Conservation (phyloP, 202 grass and related monocot genomes). For the Digitaria exilis region DNA sequence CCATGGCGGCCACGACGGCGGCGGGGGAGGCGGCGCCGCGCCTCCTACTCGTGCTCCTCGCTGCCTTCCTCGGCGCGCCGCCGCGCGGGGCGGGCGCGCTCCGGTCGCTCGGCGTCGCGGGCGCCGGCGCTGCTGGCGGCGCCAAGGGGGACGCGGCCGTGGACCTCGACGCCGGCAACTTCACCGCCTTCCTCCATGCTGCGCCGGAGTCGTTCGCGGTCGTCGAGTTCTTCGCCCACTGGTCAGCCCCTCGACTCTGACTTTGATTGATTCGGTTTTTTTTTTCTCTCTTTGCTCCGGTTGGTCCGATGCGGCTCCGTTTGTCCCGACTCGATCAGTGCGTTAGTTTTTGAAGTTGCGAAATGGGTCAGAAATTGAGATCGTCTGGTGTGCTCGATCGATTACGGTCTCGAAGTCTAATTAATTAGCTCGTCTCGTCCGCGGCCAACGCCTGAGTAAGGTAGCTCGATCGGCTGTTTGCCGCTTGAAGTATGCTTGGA, state of each 20-base stretch:
- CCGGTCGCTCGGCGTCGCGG: conserved; percentile 59
- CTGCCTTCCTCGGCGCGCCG: conserved; percentile 10
- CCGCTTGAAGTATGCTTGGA: background rate
- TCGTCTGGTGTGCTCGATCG: background rate
- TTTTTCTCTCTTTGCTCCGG: background rate
- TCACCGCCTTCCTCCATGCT: conserved; percentile 62
- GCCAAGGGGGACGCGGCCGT: conserved; percentile 82
- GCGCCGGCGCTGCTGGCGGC: background rate
- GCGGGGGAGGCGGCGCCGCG: background rate
- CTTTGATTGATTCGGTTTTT: background rate
- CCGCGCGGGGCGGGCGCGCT: conserved; percentile 41
- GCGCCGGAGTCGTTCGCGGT: conserved; percentile 70
- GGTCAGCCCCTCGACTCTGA: conserved; percentile 23
- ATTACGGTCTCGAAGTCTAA: background rate
- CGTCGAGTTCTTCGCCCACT: conserved; percentile 99
- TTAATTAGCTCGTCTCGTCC: background rate
- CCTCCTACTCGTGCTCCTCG: conserved; percentile 10
- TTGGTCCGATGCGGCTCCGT: background rate
- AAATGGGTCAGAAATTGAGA: background rate
- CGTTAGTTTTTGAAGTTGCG: background rate
- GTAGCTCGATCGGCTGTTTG: background rate
- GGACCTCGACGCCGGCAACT: conserved; percentile 82
- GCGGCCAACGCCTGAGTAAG: background rate
- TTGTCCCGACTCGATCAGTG: background rate
- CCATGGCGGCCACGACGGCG: conserved; percentile 28